Evolutionary conservation across 306 rosid genomes (phyloP), one percentile per base, ranked within the genome.

Genomic region (Quercus engelmannii): DNA sequence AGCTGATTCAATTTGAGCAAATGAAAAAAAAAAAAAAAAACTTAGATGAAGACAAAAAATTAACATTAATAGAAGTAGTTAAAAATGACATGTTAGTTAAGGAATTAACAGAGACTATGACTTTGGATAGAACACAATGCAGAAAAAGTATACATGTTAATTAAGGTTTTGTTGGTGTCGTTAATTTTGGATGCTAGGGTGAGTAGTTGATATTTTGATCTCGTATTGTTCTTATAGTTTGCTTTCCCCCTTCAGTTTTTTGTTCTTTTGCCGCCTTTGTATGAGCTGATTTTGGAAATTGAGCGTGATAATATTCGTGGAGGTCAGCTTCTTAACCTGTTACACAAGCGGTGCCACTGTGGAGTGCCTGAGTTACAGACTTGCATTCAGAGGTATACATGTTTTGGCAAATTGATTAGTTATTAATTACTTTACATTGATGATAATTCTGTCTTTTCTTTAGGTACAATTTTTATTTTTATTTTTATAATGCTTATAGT

Each of bases 351-450:
- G 73, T 91, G 98, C 74, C 99, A 90, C 73, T 95, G 99, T 83
- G 99, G 99, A 41, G 99, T 95, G 73, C 99, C 98, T 33, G 99
- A 95, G 79, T 87, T 93, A 85, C 99, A 95, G 83, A 86, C 97
- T 21, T 95, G 99, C 84, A 89, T 95, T 76, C 97, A 93, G 69
- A 95, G 98, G 98, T 93, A 77, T 85, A 80, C 14, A 19, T 76
- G 25, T 77, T 83, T 82, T 71, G 65, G 49, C 21, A 4, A 14
- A 15, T 64, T 11, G 20, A 57, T 12, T 23, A 10, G 71, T n/a
- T 65, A 49, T 59, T 78, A 28, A 70, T 21, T 31, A 64, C 33
- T 74, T 21, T 49, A 69, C 10, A 62, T 31, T 2, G 65, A 25
- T 63, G 74, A 35, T 5, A 31, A 58, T 55, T 38, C 18, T 81